phyloP scores from a whole-genome alignment of 805 yeast species.

The Candida oleophila region DNA sequence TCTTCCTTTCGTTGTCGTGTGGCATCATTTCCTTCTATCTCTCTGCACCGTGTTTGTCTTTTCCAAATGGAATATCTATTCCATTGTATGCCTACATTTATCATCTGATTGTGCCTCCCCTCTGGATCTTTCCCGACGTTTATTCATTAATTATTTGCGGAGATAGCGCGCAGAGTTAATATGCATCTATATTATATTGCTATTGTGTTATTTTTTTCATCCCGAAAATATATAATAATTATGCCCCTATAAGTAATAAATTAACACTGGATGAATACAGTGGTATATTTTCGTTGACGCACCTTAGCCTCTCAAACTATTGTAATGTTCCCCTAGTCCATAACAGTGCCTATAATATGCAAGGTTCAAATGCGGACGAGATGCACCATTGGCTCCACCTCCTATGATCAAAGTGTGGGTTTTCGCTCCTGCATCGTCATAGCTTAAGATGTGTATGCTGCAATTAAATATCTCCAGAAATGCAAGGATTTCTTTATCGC shows the following conservation, averaged over 20 bases:
- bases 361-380: constrained; percentile 59
- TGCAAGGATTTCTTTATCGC: constrained; percentile 88
- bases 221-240: too few species aligned
- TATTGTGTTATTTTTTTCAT: neutral
- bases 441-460: constrained; percentile 74
- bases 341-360: constrained; percentile 83
- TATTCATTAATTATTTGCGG: too few species aligned
- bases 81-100: too few species aligned
- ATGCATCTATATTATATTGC: neutral
- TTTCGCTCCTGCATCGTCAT: constrained; percentile 65
- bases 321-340: constrained; percentile 95
- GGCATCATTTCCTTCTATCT: too few species aligned
- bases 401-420: constrained; percentile 41
- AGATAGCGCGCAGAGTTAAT: neutral
- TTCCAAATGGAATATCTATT: too few species aligned
- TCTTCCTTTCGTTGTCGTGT: too few species aligned
- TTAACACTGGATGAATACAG: neutral
- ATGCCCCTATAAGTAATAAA: neutral
- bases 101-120: too few species aligned
- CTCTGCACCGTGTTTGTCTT: too few species aligned
- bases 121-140: too few species aligned
- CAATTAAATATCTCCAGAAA: constrained; percentile 67
- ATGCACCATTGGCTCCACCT: constrained; percentile 28
- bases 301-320: constrained; percentile 44
- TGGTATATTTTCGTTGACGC: neutral